phyloP scores from a whole-genome alignment of 805 yeast genomes.

The Barnettozyma sucrosica region DNA sequence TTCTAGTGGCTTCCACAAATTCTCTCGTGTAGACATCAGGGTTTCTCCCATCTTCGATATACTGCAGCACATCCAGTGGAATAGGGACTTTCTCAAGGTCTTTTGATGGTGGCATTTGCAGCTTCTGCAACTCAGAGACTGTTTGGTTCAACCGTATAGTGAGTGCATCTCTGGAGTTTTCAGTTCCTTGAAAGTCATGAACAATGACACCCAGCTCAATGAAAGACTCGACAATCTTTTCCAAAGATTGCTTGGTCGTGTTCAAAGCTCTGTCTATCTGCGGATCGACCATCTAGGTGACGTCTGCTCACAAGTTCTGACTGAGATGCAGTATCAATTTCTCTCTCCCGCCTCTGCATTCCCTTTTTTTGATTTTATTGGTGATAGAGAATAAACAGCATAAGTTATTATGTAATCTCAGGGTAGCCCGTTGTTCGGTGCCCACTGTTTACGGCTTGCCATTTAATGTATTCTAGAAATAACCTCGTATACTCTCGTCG shows the following conservation, averaged over 20 bases:
- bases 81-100: constrained; percentile 41
- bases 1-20: constrained; percentile 89
- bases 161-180: constrained; percentile 60
- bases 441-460: too few species aligned
- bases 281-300: not conserved
- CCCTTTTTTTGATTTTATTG: too few species aligned
- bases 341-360: too few species aligned
- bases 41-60: constrained; percentile 93
- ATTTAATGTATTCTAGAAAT: too few species aligned
- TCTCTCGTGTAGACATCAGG: constrained; percentile 97
- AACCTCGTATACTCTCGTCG: too few species aligned
- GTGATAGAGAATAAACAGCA: too few species aligned
- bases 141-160: constrained; percentile 35
- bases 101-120: constrained; percentile 27
- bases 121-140: constrained; percentile 32
- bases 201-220: constrained; percentile 87
- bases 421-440: too few species aligned
- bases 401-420: too few species aligned
- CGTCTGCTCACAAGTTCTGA: not conserved
- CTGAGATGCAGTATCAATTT: not conserved
- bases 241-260: constrained; percentile 30
- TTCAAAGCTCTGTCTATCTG: constrained; percentile 26
- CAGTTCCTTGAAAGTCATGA: constrained; percentile 90
- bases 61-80: constrained; percentile 82
- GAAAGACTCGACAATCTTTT: constrained; percentile 66